phyloP scores from a whole-genome alignment of 805 yeast species.

The Zygosaccharomyces gambellarensis region DNA sequence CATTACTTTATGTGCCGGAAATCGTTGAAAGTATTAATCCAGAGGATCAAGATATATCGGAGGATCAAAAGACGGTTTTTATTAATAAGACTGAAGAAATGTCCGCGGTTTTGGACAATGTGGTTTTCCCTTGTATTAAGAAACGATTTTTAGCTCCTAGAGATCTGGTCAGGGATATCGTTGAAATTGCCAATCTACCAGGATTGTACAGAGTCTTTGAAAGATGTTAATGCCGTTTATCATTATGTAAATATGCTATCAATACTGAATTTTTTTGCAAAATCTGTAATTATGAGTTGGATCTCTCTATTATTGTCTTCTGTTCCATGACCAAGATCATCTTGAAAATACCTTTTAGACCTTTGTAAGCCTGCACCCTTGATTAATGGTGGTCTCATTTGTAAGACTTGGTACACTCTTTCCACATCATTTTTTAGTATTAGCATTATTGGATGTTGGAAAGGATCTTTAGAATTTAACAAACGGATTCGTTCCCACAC shows the following conservation, averaged over 20 bases:
- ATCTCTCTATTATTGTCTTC: conserved; percentile 14
- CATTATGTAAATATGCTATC: conserved; percentile 10
- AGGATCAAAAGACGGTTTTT: conserved; percentile 25
- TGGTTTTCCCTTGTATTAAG: conserved; percentile 62
- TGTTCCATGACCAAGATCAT: conserved; percentile 2
- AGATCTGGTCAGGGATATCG: conserved; percentile 47
- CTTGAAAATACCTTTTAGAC: neutral
- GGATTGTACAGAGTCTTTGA: conserved; percentile 90
- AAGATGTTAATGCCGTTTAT: conserved; percentile 51
- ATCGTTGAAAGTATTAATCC: conserved; percentile 28
- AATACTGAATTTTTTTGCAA: conserved; percentile 21
- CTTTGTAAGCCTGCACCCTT: conserved; percentile 7
- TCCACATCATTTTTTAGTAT: conserved; percentile 28
- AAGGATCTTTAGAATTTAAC: conserved; percentile 14
- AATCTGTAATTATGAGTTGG: conserved; percentile 16
- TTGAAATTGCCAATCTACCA: conserved; percentile 87
- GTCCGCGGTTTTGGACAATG: conserved; percentile 46
- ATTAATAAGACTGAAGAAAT: conserved; percentile 31
- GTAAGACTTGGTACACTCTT: conserved; percentile 1
- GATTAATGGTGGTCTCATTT: conserved; percentile 10
- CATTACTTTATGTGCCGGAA: conserved; percentile 69
- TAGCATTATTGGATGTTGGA: conserved; percentile 27
- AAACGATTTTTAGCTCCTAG: conserved; percentile 61
- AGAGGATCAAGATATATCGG: conserved; percentile 16
- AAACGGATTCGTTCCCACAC: conserved; percentile 26